phyloP scores from a whole-genome alignment of 768 basidiomycete genomes.

The Boletus reticuloceps region DNA sequence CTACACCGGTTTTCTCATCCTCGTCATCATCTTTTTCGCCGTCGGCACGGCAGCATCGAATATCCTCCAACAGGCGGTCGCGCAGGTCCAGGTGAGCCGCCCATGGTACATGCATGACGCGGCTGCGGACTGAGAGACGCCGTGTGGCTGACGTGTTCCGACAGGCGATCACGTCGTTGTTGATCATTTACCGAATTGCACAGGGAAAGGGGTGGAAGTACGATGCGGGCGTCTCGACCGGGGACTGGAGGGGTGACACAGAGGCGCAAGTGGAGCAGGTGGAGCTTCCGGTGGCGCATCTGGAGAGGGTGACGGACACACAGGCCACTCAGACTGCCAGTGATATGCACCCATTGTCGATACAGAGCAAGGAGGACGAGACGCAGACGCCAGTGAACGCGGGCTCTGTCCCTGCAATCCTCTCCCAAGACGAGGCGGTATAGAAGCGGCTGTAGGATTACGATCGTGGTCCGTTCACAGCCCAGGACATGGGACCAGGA shows the following conservation, averaged over 20 bases:
- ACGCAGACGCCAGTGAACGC: neutral
- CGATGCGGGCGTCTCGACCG: slow-evolving; percentile 1
- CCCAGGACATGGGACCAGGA: neutral
- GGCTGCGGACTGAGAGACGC: neutral
- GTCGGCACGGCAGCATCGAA: slow-evolving; percentile 1
- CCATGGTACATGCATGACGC: neutral
- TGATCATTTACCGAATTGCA: slow-evolving; percentile 23
- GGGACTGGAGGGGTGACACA: slow-evolving; percentile 15
- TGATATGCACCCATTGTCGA: neutral
- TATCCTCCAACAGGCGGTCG: slow-evolving; percentile 14
- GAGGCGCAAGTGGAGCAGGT: neutral
- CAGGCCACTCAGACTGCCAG: neutral
- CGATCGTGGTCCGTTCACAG: neutral
- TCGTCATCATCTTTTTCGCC: slow-evolving; percentile 11
- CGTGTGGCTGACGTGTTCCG: neutral
- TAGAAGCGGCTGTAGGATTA: neutral
- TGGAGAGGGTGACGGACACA: neutral
- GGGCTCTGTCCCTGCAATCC: neutral
- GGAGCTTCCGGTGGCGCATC: neutral
- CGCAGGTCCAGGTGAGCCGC: slow-evolving; percentile 18
- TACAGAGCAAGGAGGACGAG: slow-evolving; percentile 3
- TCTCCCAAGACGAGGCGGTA: neutral
- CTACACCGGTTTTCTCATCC: slow-evolving; percentile 12
- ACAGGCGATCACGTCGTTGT: slow-evolving; percentile 14
- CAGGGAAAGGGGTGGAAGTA: slow-evolving; percentile 15